Evolutionary conservation across 2,329 filamentous ascomycete genomes (phyloP).

Genomic region (Fusarium sp.): DNA sequence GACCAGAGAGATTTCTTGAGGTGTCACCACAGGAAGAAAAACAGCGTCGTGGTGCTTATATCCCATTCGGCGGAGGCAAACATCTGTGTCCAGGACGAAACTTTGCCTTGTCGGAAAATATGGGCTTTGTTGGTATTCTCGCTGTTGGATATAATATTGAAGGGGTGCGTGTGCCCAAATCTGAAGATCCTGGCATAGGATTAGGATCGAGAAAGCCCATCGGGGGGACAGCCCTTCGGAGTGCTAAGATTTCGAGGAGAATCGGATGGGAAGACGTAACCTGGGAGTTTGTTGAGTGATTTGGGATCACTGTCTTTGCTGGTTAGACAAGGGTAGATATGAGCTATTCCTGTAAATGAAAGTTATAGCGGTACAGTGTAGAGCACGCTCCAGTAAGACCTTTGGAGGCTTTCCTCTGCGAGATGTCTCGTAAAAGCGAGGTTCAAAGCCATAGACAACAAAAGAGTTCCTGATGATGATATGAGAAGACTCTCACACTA

Average conservation of each 20-base stretch:
- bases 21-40: neutral
- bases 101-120: slow-evolving; percentile 10
- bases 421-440: too few relatives aligned
- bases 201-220: neutral
- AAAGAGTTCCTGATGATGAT: too few relatives aligned
- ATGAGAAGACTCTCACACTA: too few relatives aligned
- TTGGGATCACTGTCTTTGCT: neutral
- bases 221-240: too few relatives aligned
- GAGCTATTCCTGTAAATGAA: neutral
- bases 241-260: neutral
- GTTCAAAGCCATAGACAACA: too few relatives aligned
- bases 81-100: slow-evolving; percentile 14
- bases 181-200: neutral
- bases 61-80: slow-evolving; percentile 24
- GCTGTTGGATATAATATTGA: slow-evolving; percentile 4
- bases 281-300: neutral
- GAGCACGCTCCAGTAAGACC: neutral
- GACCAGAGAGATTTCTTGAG: slow-evolving; percentile 2
- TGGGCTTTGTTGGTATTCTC: slow-evolving; percentile 8
- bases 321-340: neutral
- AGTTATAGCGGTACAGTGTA: neutral
- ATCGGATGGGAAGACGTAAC: neutral
- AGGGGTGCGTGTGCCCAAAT: neutral
- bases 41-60: slow-evolving; percentile 1
- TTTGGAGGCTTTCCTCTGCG: too few relatives aligned